A percentile compares a stretch with the other conserved stretches of the same genome.
Conservation (phyloP, 768 basidiomycete genomes). For the Sporobolomyces pararoseus region DNA sequence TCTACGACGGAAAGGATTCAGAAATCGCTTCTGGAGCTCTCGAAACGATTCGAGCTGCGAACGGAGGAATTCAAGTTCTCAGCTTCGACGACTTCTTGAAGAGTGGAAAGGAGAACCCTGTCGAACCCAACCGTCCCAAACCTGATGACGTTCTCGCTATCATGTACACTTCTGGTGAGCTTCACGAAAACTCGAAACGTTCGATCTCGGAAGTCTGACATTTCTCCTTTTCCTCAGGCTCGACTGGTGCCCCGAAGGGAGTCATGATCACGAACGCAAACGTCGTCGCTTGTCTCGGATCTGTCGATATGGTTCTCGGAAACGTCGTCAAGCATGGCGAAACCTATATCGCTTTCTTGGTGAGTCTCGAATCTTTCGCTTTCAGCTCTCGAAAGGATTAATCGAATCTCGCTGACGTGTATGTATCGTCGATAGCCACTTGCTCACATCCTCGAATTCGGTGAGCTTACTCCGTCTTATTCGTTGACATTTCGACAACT, state of each 20-base stretch:
- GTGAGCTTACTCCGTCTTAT: too few relatives aligned
- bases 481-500: too few relatives aligned
- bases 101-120: conserved; percentile 60
- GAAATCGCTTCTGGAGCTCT: conserved; percentile 52
- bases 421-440: conserved; percentile 47
- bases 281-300: conserved; percentile 77
- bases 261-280: conserved; percentile 84
- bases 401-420: too few relatives aligned
- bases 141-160: conserved; percentile 61
- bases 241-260: conserved; percentile 90
- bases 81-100: conserved; percentile 68
- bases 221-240: conserved; percentile 54
- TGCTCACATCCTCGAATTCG: conserved; percentile 84
- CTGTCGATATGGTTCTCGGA: conserved; percentile 67
- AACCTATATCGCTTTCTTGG: conserved; percentile 69
- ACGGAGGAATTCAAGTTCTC: conserved; percentile 50
- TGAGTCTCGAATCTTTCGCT: conserved; percentile 3
- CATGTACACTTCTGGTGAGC: conserved; percentile 65
- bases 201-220: not conserved
- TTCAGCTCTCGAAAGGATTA: too few relatives aligned
- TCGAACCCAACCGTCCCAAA: conserved; percentile 57
- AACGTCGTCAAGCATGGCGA: conserved; percentile 56
- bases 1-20: conserved; percentile 70
- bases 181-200: too few relatives aligned
- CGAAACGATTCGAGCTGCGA: conserved; percentile 59